Percentiles rank a stretch among this genome's conserved stretches.
Conservation (phyloP, 257 asterid species). For the Solanum lycopersicoides region DNA sequence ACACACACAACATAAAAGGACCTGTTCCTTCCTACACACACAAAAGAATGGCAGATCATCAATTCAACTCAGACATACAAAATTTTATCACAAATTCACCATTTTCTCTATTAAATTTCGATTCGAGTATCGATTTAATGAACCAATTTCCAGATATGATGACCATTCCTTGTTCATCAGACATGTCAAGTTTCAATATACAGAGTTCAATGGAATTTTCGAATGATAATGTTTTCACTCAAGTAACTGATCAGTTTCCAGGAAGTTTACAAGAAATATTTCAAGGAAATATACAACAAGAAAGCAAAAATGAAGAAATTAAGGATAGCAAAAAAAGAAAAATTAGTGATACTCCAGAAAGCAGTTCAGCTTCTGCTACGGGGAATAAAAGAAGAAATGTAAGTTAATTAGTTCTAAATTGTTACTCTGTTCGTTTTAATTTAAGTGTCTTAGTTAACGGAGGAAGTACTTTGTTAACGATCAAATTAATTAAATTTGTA, state of each 20-base stretch:
- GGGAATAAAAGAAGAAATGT: conserved; percentile 29
- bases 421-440: not conserved
- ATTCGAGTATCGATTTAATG: conserved; percentile 26
- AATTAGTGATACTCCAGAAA: conserved; percentile 27
- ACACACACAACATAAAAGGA: not conserved
- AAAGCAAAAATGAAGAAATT: conserved; percentile 33
- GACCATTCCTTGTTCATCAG: conserved; percentile 7
- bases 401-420: not conserved
- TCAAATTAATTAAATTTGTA: not conserved
- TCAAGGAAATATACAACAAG: conserved; percentile 13
- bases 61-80: conserved; percentile 18
- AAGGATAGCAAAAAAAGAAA: conserved; percentile 34
- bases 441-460: not conserved
- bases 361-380: conserved; percentile 34
- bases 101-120: conserved; percentile 28
- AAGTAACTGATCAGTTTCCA: conserved; percentile 12
- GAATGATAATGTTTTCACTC: conserved; percentile 12
- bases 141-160: conserved; percentile 30
- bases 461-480: not conserved
- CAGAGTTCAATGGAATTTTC: conserved; percentile 28
- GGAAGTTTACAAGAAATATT: conserved; percentile 23
- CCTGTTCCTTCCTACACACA: not conserved
- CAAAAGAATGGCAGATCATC: conserved; percentile 30
- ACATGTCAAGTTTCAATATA: conserved; percentile 9
- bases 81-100: conserved; percentile 12